Base-by-base conservation (phyloP, 495 filamentous ascomycete genomes). In the Rusavskia elegans region DNA sequence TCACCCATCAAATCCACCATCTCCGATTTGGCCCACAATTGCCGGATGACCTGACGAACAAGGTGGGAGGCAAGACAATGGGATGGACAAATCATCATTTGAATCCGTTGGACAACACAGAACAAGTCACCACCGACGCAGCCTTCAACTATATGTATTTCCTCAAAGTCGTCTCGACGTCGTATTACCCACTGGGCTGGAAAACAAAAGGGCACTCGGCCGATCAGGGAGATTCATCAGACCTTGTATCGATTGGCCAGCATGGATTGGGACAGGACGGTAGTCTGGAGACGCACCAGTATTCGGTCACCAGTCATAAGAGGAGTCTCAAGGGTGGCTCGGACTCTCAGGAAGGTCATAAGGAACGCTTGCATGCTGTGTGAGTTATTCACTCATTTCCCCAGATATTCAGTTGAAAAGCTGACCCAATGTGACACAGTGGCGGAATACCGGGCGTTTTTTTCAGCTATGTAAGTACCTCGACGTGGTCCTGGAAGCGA, bases 101-200 rank as follows among this genome's bases (percentile, higher is more conserved):
- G 29, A 96, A 97, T 65, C 92, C 92, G 2, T 76, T 99, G n/a
- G 93, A 99, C 58, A 73, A 72, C 46, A 86, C 84, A 9, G 67
- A 74, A 57, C 89, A 96, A 71, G 63, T 69, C 42, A 90, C 89
- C 10, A 68, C 80, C 21, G 88, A 95, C 57, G 78, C 84, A 48
- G 83, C 81, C 38, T 96, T 75, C 73, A 99, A 95, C 67, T 99
- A 82, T 63, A 95, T 96, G 89, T 99, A 99, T 72, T 99, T 97
- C 64, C 75, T 99, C 65, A 99, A 99, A 69, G 89, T 99, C 44
- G 92, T 99, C 36, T 84, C 83, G 9, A 99, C 92, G 16, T 87
- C 86, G 2, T 99, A 95, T 60, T 76, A 97, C 7, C 90, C 92
- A 1, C 74, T 98, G 5, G 87, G 87, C 17, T 89, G 87, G 87